Conservation (phyloP, 352 stramenopile genomes). For the Phytopythium sindhum region DNA sequence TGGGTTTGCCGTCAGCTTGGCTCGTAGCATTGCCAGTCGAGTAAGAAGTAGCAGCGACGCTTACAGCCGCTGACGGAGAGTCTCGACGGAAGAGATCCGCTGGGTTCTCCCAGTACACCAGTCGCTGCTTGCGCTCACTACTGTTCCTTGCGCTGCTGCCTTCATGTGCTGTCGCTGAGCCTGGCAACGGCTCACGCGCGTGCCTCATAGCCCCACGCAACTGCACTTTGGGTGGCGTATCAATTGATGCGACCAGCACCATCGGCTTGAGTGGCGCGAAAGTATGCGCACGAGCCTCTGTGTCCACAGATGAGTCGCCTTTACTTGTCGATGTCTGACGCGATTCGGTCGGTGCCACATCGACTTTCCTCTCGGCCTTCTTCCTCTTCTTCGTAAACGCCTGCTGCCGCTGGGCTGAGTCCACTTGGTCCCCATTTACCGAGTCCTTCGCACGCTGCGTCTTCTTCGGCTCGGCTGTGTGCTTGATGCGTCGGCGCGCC, state of each 20-base stretch:
- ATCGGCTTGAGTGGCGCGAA: not conserved
- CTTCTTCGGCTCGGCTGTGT: not conserved
- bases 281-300: not conserved
- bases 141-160: not conserved
- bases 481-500: not conserved
- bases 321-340: not conserved
- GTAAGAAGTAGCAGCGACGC: not conserved
- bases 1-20: not conserved
- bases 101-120: constrained; percentile 2
- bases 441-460: not conserved
- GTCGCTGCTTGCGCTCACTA: not conserved
- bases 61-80: not conserved
- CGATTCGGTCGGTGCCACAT: not conserved
- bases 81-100: not conserved
- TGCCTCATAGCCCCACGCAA: too few relatives aligned
- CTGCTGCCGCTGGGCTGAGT: not conserved
- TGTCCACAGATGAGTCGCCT: too few relatives aligned
- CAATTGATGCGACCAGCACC: not conserved
- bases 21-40: not conserved
- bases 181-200: not conserved
- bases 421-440: not conserved
- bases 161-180: not conserved
- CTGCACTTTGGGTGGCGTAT: not conserved
- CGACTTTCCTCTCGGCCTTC: not conserved
- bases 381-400: not conserved